phyloP scores from a whole-genome alignment of 495 filamentous ascomycete genomes.

The Ramalina peruviana region DNA sequence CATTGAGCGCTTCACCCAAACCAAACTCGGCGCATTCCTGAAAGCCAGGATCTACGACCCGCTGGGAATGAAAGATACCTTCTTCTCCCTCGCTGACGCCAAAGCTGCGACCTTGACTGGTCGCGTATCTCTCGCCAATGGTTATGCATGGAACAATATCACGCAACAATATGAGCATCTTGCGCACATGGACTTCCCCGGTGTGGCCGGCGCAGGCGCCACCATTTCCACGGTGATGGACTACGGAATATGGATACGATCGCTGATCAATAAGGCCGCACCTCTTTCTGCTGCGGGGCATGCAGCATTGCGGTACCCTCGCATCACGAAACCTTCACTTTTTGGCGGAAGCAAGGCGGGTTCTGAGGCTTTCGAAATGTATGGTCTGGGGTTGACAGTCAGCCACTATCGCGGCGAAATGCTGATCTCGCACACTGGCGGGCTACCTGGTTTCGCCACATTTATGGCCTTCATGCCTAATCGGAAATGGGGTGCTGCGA shows the following conservation, averaged over 20 bases:
- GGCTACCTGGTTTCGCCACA: slow-evolving; percentile 30
- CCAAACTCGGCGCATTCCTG: slow-evolving; percentile 29
- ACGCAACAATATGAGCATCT: slow-evolving; percentile 9
- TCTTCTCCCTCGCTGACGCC: slow-evolving; percentile 29
- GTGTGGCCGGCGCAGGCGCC: slow-evolving; percentile 34
- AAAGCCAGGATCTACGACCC: slow-evolving; percentile 31
- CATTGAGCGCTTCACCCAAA: slow-evolving; percentile 28
- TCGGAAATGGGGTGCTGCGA: slow-evolving; percentile 29
- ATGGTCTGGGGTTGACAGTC: slow-evolving; percentile 33
- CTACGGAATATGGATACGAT: slow-evolving; percentile 36
- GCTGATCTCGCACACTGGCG: slow-evolving; percentile 30
- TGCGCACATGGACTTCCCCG: slow-evolving; percentile 15
- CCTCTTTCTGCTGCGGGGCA: slow-evolving; percentile 25
- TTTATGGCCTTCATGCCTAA: slow-evolving; percentile 33
- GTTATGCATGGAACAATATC: slow-evolving; percentile 18
- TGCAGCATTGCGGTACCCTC: slow-evolving; percentile 23
- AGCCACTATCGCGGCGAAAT: slow-evolving; percentile 29
- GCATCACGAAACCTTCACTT: slow-evolving; percentile 13
- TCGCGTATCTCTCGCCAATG: slow-evolving; percentile 11
- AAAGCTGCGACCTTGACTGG: slow-evolving; percentile 10
- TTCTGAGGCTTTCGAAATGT: slow-evolving; percentile 19
- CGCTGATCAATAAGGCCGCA: slow-evolving; percentile 19
- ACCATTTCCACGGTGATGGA: slow-evolving; percentile 38
- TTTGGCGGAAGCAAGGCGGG: not conserved
- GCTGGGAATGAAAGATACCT: slow-evolving; percentile 36